Percentiles rank a stretch among this genome's conserved stretches.
These are phyloP conservation scores for Poterioochromonas sp. DNA, from an alignment of 352 stramenopile species.

Conservation along the genomic window DNA sequence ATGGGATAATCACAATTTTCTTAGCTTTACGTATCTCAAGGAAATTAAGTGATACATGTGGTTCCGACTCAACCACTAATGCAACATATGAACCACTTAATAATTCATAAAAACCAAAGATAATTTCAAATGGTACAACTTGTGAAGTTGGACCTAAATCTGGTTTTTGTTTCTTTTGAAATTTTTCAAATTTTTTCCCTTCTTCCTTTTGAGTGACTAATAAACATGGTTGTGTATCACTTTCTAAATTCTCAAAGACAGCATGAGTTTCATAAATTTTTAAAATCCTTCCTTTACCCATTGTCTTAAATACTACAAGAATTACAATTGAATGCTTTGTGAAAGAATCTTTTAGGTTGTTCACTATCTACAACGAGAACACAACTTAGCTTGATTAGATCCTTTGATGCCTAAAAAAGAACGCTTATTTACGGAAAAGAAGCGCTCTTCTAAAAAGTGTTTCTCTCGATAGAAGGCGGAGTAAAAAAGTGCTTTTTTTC, in stretches of 20 bases:
- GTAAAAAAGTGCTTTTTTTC: no score
- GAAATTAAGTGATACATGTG: neutral
- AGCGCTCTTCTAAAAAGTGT: no score
- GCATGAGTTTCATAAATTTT: constrained; percentile 8
- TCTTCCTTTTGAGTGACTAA: constrained; percentile 23
- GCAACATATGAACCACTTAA: constrained; percentile 30
- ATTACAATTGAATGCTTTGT: no score
- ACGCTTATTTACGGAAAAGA: no score
- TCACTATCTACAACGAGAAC: no score
- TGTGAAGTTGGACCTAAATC: neutral
- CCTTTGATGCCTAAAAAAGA: no score
- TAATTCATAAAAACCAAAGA: constrained; percentile 33
- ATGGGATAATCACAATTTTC: constrained; percentile 32
- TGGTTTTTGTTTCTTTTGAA: neutral
- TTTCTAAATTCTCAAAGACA: constrained; percentile 28
- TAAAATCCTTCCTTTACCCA: constrained; percentile 20
- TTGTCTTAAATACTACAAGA: no score
- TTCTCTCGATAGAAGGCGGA: no score
- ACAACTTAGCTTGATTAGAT: no score
- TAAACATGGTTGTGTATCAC: neutral
- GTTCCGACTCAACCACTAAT: constrained; percentile 15
- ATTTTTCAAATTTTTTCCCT: neutral
- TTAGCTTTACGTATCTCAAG: constrained; percentile 36
- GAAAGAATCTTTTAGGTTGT: no score
- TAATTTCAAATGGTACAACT: constrained; percentile 19